Evolutionary conservation across 2,329 filamentous ascomycete genomes (phyloP).

Genomic region (Cercospora janseana): DNA sequence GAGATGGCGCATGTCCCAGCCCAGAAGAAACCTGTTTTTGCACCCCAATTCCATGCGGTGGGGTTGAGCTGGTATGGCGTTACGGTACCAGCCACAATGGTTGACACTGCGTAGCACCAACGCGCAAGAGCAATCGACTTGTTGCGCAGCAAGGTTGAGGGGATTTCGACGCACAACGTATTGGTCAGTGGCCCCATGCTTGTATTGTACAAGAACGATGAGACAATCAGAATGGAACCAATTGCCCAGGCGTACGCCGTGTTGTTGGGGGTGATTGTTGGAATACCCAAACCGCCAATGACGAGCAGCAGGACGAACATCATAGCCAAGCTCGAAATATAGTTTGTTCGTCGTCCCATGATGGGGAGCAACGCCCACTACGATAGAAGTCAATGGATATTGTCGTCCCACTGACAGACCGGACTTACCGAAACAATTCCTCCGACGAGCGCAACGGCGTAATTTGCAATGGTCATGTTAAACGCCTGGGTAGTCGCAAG

Average conservation of each 20-base stretch:
- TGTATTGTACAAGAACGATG: slow-evolving; percentile 25
- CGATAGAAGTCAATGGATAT: neutral
- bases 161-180: slow-evolving; percentile 31
- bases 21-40: slow-evolving; percentile 41
- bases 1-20: slow-evolving; percentile 47
- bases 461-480: slow-evolving; percentile 41
- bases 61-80: slow-evolving; percentile 31
- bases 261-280: slow-evolving; percentile 14
- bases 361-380: slow-evolving; percentile 38
- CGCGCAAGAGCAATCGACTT: slow-evolving; percentile 30
- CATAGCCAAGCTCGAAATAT: slow-evolving; percentile 29
- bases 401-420: no score
- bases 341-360: slow-evolving; percentile 38
- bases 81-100: neutral
- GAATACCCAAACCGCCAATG: slow-evolving; percentile 26
- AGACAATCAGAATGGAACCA: slow-evolving; percentile 27
- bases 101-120: slow-evolving; percentile 8
- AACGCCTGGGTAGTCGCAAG: slow-evolving; percentile 29
- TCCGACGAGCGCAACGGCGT: slow-evolving; percentile 36
- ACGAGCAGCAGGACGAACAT: slow-evolving; percentile 23
- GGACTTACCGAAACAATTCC: slow-evolving; percentile 29
- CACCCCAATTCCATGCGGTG: slow-evolving; percentile 27
- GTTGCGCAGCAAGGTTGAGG: slow-evolving; percentile 28
- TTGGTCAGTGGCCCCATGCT: slow-evolving; percentile 32
- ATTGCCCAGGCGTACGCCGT: slow-evolving; percentile 26